Conservation (phyloP, 2,329 filamentous ascomycete species). For the Colletotrichum karsti region DNA sequence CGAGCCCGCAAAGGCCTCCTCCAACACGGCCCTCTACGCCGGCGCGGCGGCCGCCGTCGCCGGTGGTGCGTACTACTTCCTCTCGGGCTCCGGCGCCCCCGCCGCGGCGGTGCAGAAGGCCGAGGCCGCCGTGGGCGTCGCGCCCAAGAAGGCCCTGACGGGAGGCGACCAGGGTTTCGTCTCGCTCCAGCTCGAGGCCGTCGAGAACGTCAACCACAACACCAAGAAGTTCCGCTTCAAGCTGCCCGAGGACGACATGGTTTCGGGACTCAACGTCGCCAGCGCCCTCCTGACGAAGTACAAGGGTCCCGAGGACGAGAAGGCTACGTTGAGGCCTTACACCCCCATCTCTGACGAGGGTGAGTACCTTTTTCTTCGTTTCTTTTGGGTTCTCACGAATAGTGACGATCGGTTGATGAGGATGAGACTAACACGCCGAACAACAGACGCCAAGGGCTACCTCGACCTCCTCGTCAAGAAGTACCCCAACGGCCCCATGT, state of each 20-base stretch:
- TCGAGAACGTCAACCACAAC: constrained; percentile 89
- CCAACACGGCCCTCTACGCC: constrained; percentile 68
- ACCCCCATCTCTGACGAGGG: constrained; percentile 90
- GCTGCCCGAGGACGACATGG: constrained; percentile 83
- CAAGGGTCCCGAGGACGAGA: constrained; percentile 83
- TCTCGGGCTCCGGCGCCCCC: constrained; percentile 47
- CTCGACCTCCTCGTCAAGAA: constrained; percentile 92
- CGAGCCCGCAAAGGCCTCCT: constrained; percentile 59
- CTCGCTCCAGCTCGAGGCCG: constrained; percentile 79
- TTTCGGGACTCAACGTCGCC: constrained; percentile 83
- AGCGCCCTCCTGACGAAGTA: constrained; percentile 94
- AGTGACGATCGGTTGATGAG: no score
- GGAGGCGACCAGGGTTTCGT: constrained; percentile 93
- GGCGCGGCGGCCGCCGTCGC: constrained; percentile 68
- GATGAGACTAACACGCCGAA: no score
- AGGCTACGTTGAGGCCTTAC: constrained; percentile 90
- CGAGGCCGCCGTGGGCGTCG: constrained; percentile 55
- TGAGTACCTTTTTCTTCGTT: constrained; percentile 43
- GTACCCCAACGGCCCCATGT: constrained; percentile 93
- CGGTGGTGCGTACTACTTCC: constrained; percentile 65
- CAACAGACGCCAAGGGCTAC: constrained; percentile 76
- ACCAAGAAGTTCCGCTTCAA: constrained; percentile 92
- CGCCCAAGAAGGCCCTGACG: constrained; percentile 66
- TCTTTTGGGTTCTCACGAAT: neutral
- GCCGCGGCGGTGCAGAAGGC: constrained; percentile 56